Evolutionary conservation across 192 early-diverging fungal species (phyloP), one percentile per base, ranked within the genome.

Genomic region (Rhizoclosmatium globosum): DNA sequence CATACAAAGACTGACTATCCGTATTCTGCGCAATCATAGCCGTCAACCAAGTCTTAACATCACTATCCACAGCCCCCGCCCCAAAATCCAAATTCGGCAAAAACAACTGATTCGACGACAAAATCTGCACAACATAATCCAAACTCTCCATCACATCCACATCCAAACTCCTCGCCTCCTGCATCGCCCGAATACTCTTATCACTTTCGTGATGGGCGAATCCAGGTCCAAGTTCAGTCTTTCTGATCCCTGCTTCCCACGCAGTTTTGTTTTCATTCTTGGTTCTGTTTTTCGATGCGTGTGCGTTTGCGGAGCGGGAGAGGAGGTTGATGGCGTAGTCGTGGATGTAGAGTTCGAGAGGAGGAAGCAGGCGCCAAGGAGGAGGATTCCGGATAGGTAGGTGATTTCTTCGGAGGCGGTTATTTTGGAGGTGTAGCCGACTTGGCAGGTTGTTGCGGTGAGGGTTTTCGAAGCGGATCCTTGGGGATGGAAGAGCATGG

Each of bases 81-180:
- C 60, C 60, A 23, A 76, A 76, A 31, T 84, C 82, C 59, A 87
- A 60, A 65, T 87, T 77, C 4, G 86, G 86, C 68, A 78, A 56
- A 71, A 88, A 88, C 58, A 88, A 71, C 47, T 85, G 79, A 69
- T 87, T 87, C 3, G 87, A 88, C n/a, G 83, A 83, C 50, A 88
- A 68, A 4, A 88, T 58, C 45, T 77, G 64, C 45, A 88, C 74
- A 15, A 85, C 87, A 46, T 87, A 85, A 74, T 88, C 87, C 39
- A 88, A 68, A 38, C 64, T 78, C 74, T 85, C 83, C 68, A 83
- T 72, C 13, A 81, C 61, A 48, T 87, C 85, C 47, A 66, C 79
- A 66, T 88, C 85, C 62, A 87, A 57, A 43, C 79, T 73, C 64
- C 41, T 58, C 19, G 76, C 69, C 42, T 70, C 80, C 58, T 88